A percentile compares a stretch with the other conserved stretches of the same genome.
These are phyloP conservation scores for Suhomyces bolitotheri DNA, from an alignment of 1,139 yeast species.

Conservation along the genomic window DNA sequence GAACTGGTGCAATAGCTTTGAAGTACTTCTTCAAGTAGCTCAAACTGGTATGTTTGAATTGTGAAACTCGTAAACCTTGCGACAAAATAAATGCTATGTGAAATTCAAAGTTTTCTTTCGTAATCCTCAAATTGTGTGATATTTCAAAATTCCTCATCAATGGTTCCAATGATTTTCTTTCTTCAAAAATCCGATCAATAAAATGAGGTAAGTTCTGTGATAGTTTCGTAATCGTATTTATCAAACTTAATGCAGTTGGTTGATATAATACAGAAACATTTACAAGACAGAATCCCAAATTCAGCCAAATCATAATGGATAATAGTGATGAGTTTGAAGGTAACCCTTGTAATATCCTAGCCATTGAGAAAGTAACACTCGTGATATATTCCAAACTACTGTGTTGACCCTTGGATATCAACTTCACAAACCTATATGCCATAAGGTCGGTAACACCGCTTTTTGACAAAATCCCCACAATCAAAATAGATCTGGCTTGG, in stretches of 20 bases:
- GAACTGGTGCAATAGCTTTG: conserved; percentile 23
- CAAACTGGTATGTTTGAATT: conserved; percentile 58
- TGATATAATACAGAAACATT: conserved; percentile 48
- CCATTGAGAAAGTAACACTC: conserved; percentile 47
- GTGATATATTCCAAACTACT: conserved; percentile 38
- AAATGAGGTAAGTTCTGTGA: conserved; percentile 25
- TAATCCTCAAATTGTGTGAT: conserved; percentile 42
- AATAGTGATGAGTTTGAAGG: conserved; percentile 54
- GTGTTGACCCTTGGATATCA: conserved; percentile 31
- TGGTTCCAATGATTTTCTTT: conserved; percentile 42
- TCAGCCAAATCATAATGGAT: conserved; percentile 66
- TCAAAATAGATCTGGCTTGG: conserved; percentile 70
- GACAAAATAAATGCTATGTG: conserved; percentile 53
- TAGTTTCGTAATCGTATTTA: conserved; percentile 30
- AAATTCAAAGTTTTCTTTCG: conserved; percentile 53
- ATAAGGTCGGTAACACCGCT: conserved; percentile 63
- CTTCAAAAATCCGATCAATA: conserved; percentile 36
- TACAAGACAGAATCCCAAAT: conserved; percentile 40
- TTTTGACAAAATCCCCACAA: conserved; percentile 70
- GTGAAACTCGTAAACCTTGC: conserved; percentile 66
- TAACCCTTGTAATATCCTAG: conserved; percentile 65
- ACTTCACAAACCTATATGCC: conserved; percentile 47
- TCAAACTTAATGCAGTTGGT: conserved; percentile 50
- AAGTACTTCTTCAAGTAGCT: conserved; percentile 52
- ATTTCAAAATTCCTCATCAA: conserved; percentile 49